Conservation (phyloP, 2,329 filamentous ascomycete species). For the Fusarium sp. region DNA sequence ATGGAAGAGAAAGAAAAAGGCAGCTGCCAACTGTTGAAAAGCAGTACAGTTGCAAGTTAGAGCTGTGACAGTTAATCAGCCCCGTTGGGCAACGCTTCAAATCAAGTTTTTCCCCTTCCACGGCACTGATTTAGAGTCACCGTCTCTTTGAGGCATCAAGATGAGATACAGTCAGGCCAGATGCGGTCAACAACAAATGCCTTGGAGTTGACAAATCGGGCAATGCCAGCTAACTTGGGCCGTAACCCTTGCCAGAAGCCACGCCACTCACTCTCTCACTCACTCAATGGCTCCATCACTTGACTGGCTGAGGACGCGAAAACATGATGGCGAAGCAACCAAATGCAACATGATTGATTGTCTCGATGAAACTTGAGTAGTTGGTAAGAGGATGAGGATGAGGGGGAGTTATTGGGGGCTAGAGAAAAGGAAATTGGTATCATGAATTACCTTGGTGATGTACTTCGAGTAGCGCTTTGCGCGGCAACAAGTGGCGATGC, state of each 20-base stretch:
- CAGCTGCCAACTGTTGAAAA: constrained; percentile 17
- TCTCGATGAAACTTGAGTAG: not conserved
- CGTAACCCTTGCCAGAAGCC: constrained; percentile 37
- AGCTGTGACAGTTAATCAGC: constrained; percentile 22
- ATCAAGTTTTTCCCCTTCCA: not conserved
- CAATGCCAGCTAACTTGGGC: constrained; percentile 39
- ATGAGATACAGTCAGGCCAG: constrained; percentile 37
- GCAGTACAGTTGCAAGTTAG: constrained; percentile 14
- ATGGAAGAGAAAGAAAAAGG: constrained; percentile 5
- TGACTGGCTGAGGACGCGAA: constrained; percentile 34
- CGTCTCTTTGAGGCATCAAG: constrained; percentile 25
- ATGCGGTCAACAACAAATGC: constrained; percentile 37
- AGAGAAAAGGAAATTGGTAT: not conserved
- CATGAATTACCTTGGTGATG: constrained; percentile 31
- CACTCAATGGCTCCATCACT: constrained; percentile 22
- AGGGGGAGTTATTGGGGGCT: not conserved
- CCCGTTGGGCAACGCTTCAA: constrained; percentile 27
- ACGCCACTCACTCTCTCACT: constrained; percentile 38
- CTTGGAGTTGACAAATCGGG: constrained; percentile 38
- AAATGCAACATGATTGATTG: constrained; percentile 8
- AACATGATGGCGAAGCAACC: constrained; percentile 26
- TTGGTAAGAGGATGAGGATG: not conserved
- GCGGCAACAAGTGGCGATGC: constrained; percentile 15
- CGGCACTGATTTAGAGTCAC: constrained; percentile 25
- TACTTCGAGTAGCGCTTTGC: not conserved